These are phyloP conservation scores for Wickerhamiella qilinensis DNA, from an alignment of 805 yeast species.

Conservation along the genomic window DNA sequence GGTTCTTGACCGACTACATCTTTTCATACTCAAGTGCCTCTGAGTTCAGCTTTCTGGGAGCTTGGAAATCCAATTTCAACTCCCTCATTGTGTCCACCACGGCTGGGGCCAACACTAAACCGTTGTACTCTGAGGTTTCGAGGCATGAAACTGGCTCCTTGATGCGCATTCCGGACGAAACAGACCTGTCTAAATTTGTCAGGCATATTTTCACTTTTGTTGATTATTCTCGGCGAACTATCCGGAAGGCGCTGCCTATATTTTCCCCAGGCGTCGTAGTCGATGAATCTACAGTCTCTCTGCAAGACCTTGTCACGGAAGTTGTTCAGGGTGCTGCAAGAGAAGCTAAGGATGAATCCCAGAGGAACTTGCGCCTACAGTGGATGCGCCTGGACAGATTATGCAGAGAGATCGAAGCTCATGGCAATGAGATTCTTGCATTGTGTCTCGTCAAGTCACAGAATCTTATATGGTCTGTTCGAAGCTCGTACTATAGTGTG, in stretches of 20 bases:
- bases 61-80: constrained; percentile 9
- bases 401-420: constrained; percentile 52
- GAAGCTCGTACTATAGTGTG: constrained; percentile 3
- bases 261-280: background rate
- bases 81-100: background rate
- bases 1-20: constrained; percentile 9
- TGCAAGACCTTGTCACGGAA: background rate
- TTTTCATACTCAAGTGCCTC: background rate
- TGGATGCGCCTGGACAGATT: constrained; percentile 58
- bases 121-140: background rate
- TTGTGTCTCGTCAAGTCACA: constrained; percentile 23
- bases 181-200: constrained; percentile 4
- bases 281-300: background rate
- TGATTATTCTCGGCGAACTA: constrained; percentile 2
- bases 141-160: constrained; percentile 1
- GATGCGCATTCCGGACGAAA: constrained; percentile 6
- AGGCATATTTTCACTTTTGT: constrained; percentile 3
- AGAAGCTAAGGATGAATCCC: constrained; percentile 22
- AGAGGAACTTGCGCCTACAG: constrained; percentile 29
- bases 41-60: constrained; percentile 6
- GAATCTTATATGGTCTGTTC: constrained; percentile 8
- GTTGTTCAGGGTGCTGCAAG: constrained; percentile 1
- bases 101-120: background rate
- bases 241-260: background rate
- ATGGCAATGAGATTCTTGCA: constrained; percentile 43